Evolutionary conservation across 331 rosid genomes (phyloP).

Genomic region (Stylosanthes scabra): DNA sequence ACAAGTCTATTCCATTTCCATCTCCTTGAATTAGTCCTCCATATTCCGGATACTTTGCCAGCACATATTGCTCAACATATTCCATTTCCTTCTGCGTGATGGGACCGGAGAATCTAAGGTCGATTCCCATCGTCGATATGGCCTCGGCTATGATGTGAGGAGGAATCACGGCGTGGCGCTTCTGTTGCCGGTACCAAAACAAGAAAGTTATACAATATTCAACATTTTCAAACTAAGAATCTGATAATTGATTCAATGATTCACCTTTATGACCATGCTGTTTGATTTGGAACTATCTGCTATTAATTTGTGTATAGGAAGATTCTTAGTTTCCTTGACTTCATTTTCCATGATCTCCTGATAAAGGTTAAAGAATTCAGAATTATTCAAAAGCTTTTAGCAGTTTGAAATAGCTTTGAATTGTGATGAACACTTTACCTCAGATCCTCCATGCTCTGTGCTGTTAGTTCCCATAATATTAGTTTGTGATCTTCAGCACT

Average conservation of each 20-base stretch:
- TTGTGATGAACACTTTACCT: slow-evolving; percentile 54
- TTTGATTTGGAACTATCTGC: slow-evolving; percentile 48
- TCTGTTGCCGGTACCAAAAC: slow-evolving; percentile 39
- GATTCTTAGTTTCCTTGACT: slow-evolving; percentile 26
- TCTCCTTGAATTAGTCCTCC: slow-evolving; percentile 75
- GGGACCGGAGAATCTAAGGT: slow-evolving; percentile 63
- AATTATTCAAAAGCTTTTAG: slow-evolving; percentile 24
- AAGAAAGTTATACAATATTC: too few species aligned
- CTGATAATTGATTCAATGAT: too few species aligned
- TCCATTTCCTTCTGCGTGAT: slow-evolving; percentile 57
- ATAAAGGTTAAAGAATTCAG: slow-evolving; percentile 9
- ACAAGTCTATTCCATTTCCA: slow-evolving; percentile 62
- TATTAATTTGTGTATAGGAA: slow-evolving; percentile 39
- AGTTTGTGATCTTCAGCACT: slow-evolving; percentile 36
- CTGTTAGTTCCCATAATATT: slow-evolving; percentile 67
- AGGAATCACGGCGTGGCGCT: slow-evolving; percentile 51
- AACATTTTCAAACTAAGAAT: too few species aligned
- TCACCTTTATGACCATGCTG: slow-evolving; percentile 61
- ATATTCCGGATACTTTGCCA: slow-evolving; percentile 67
- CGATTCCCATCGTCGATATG: slow-evolving; percentile 53
- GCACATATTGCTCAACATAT: slow-evolving; percentile 59
- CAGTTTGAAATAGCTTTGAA: slow-evolving; percentile 1
- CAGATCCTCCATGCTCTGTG: slow-evolving; percentile 54
- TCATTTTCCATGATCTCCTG: slow-evolving; percentile 47
- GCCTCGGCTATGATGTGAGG: slow-evolving; percentile 67